Percentiles rank a stretch among this genome's conserved stretches.
Conservation (phyloP, 2,329 filamentous ascomycete species). For the Ceratocystis colombiana region DNA sequence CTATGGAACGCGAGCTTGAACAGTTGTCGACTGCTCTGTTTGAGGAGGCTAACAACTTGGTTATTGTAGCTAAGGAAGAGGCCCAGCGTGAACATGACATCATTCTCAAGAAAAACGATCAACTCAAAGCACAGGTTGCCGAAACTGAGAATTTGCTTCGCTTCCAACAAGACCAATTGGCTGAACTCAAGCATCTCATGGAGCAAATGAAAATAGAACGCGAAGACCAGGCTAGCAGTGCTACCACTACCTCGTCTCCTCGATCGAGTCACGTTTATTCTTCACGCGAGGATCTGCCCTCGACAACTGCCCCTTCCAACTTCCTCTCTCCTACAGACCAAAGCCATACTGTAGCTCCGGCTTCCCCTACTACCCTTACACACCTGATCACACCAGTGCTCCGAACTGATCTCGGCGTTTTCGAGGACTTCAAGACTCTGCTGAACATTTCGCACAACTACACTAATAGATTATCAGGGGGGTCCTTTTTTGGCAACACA, state of each 20-base stretch:
- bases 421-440: slow-evolving; percentile 74
- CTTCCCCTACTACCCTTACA: slow-evolving; percentile 61
- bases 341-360: slow-evolving; percentile 35
- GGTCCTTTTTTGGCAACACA: slow-evolving; percentile 23
- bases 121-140: slow-evolving; percentile 70
- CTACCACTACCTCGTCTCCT: slow-evolving; percentile 67
- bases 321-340: slow-evolving; percentile 25
- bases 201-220: slow-evolving; percentile 68
- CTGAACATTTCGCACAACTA: slow-evolving; percentile 56
- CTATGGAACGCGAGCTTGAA: slow-evolving; percentile 87
- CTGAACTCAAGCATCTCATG: slow-evolving; percentile 85
- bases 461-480: slow-evolving; percentile 40
- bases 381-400: slow-evolving; percentile 76
- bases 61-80: slow-evolving; percentile 72
- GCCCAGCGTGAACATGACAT: slow-evolving; percentile 75
- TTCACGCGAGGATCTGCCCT: slow-evolving; percentile 37
- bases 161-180: slow-evolving; percentile 86
- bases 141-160: slow-evolving; percentile 78
- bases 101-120: slow-evolving; percentile 74
- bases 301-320: slow-evolving; percentile 28
- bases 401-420: slow-evolving; percentile 68
- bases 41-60: slow-evolving; percentile 98
- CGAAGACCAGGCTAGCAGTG: slow-evolving; percentile 59
- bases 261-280: slow-evolving; percentile 59
- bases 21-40: slow-evolving; percentile 86